Percentiles rank a stretch among this genome's conserved stretches.
phyloP scores from a whole-genome alignment of 345 rosid species.

The Eucalyptus fibrosa region DNA sequence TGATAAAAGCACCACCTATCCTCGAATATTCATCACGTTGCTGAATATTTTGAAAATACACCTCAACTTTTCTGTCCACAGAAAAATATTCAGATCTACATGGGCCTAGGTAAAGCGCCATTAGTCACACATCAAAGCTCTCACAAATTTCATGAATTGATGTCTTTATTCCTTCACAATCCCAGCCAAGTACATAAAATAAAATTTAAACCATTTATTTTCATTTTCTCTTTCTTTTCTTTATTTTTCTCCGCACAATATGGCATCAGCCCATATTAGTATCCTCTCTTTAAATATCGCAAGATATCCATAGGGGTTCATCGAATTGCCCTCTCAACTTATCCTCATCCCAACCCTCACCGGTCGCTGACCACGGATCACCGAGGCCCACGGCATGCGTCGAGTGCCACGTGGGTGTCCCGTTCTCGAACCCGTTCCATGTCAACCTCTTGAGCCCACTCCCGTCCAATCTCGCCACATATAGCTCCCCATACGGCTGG shows the following conservation, averaged over 20 bases:
- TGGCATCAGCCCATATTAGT: too few species aligned
- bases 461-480: slow-evolving; percentile 42
- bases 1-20: not conserved
- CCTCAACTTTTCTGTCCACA: not conserved
- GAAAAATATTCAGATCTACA: not conserved
- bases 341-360: slow-evolving; percentile 13
- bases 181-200: not conserved
- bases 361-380: slow-evolving; percentile 6
- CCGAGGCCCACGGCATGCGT: slow-evolving; percentile 12
- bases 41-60: not conserved
- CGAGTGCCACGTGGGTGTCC: slow-evolving; percentile 69
- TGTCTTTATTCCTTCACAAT: not conserved
- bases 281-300: slow-evolving; percentile 13
- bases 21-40: not conserved
- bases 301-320: slow-evolving; percentile 66
- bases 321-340: slow-evolving; percentile 40
- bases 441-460: slow-evolving; percentile 71
- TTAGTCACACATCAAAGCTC: not conserved
- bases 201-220: too few species aligned
- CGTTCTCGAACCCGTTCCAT: slow-evolving; percentile 76
- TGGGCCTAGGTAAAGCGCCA: not conserved
- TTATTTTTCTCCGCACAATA: not conserved
- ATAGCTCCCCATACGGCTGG: slow-evolving; percentile 83
- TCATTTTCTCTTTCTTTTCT: not conserved
- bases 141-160: not conserved